These are phyloP conservation scores for Penicillium manginii DNA, from an alignment of 495 filamentous ascomycete genomes.

Conservation along the genomic window DNA sequence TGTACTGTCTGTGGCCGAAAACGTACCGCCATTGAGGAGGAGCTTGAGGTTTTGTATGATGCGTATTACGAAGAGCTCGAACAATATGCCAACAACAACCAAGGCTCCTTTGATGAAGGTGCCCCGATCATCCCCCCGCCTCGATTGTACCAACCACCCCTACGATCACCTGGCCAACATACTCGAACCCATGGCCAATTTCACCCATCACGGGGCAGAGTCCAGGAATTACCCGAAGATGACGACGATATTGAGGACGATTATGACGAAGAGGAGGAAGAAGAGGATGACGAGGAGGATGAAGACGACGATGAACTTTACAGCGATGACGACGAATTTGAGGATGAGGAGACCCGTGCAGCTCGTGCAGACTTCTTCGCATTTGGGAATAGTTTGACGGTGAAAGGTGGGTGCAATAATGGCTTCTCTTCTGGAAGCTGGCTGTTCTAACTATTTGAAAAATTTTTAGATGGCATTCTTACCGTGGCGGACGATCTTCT, in stretches of 20 bases:
- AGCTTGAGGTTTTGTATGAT: constrained; percentile 98
- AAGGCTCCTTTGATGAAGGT: constrained; percentile 60
- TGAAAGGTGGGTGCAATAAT: constrained; percentile 72
- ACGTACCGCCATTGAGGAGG: constrained; percentile 96
- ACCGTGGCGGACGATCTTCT: constrained; percentile 98
- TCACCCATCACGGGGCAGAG: constrained; percentile 53
- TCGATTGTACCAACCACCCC: constrained; percentile 53
- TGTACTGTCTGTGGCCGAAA: constrained; percentile 97
- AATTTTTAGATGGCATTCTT: constrained; percentile 83
- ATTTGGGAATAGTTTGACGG: constrained; percentile 95
- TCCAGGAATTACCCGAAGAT: constrained; percentile 69
- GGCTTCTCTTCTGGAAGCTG: constrained; percentile 19
- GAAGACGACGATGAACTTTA: constrained; percentile 59
- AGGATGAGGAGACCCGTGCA: constrained; percentile 54
- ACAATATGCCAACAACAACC: constrained; percentile 91
- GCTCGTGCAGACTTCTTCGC: constrained; percentile 83
- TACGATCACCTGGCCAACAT: constrained; percentile 48
- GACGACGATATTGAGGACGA: constrained; percentile 66
- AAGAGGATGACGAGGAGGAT: constrained; percentile 56
- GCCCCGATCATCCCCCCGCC: constrained; percentile 68
- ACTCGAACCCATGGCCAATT: constrained; percentile 50
- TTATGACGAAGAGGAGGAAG: constrained; percentile 50
- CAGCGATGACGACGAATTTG: constrained; percentile 59
- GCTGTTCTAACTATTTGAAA: constrained; percentile 32
- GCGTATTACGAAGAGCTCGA: constrained; percentile 98